Evolutionary conservation across 2,329 filamentous ascomycete species (phyloP).

Genomic region (Sarocladium kiliense): DNA sequence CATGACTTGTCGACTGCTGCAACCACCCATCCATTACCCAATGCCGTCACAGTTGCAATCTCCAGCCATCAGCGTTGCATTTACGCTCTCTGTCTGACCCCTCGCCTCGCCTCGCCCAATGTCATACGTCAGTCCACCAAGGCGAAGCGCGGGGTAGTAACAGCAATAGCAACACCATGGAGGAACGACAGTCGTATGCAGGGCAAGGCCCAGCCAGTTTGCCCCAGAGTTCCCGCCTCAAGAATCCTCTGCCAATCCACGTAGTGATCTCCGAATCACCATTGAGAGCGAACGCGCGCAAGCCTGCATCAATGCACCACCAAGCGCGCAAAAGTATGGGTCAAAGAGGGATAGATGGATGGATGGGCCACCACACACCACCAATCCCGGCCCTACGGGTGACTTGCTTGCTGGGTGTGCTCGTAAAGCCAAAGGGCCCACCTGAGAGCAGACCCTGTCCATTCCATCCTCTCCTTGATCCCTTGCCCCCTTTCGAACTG

Average conservation of each 20-base stretch:
- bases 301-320: background rate
- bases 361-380: background rate
- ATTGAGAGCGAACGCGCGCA: background rate
- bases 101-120: background rate
- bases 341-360: too few species aligned
- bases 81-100: background rate
- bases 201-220: background rate
- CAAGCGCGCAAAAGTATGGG: background rate
- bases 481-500: background rate
- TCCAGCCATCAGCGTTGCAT: background rate
- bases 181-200: background rate
- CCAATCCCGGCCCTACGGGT: background rate
- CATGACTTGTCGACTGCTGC: background rate
- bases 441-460: background rate
- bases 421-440: background rate
- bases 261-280: background rate
- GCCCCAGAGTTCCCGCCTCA: background rate
- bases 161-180: background rate
- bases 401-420: background rate
- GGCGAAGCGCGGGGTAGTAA: background rate
- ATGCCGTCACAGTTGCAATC: background rate
- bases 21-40: background rate
- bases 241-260: background rate
- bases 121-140: background rate
- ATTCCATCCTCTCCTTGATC: background rate